Evolutionary conservation across 75 land plant species (phyloP).

Genomic region (Sequoia sempervirens): DNA sequence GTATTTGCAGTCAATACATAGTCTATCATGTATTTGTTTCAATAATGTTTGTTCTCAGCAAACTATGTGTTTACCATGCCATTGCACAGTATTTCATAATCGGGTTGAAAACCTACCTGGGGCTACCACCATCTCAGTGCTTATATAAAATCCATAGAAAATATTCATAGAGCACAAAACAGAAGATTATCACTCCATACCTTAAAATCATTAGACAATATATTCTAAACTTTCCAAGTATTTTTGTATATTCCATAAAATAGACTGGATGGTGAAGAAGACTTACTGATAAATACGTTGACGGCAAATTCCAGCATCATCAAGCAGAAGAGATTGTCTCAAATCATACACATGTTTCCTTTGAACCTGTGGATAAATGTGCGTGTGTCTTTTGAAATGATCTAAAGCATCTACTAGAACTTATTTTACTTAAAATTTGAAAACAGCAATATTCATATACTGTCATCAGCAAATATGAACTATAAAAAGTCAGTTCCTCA

Average conservation of each 20-base stretch:
- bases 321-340: constrained; percentile 71
- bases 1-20: neutral
- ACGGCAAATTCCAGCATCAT: constrained; percentile 58
- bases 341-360: constrained; percentile 91
- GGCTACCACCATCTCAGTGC: neutral
- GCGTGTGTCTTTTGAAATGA: neutral
- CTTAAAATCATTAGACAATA: neutral
- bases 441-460: neutral
- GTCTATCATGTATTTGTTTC: neutral
- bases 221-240: neutral
- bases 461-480: neutral
- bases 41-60: neutral
- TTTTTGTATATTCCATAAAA: neutral
- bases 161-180: neutral
- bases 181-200: neutral
- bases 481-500: neutral
- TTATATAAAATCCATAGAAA: neutral
- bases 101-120: neutral
- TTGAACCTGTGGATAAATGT: constrained; percentile 61
- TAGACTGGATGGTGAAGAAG: neutral
- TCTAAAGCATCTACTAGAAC: neutral
- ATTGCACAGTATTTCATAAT: neutral
- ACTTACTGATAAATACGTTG: constrained; percentile 81
- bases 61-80: neutral
- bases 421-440: neutral